Base-by-base conservation (phyloP, 2,329 filamentous ascomycete genomes). In the Hansfordia pulvinata region DNA sequence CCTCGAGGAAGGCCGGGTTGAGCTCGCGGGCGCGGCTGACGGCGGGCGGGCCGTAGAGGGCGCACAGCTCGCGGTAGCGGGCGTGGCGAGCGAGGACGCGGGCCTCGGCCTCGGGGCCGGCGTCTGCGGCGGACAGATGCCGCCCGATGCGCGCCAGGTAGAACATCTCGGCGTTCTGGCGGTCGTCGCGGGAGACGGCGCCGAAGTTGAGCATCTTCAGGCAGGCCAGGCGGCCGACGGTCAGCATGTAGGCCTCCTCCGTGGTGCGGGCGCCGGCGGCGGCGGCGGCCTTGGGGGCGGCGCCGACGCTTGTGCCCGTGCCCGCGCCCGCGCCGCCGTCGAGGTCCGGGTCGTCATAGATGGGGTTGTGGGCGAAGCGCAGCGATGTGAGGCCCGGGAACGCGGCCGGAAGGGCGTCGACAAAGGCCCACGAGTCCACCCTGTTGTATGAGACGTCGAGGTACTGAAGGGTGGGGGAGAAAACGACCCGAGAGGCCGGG, bases 241-340 rank as follows among this genome's bases (percentile, higher is more conserved):
- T 83, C 25, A 94, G 65, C 81, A 93, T 93, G 55, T 85, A 88
- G 1, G 81, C 78, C 42, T 93, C 82, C 29, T 93, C 83, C 1
- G 76, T 64, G 5, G 64, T 4, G 14, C 17, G 16, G 14, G 16
- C 67, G 15, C 64, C 52, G 14, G 56, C 51, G 28, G 54, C 46
- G n/a, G 43, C 35, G n/a, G n/a, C n/a, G n/a, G n/a, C n/a, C n/a
- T n/a, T n/a, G n/a, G n/a, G n/a, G n/a, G n/a, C n/a, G n/a, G n/a
- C n/a, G n/a, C n/a, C n/a, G n/a, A n/a, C n/a, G n/a, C n/a, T n/a
- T n/a, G n/a, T n/a, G n/a, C n/a, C 17, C 33, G 48, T 39, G 24
- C 41, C 40, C 9, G 36, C 29, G 27, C 38, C 29, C 35, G 36
- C 26, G 4, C 40, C 35, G 31, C 40, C 36, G 11, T 34, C 60